A percentile compares a stretch with the other conserved stretches of the same genome.
Evolutionary conservation across 2,329 filamentous ascomycete genomes (phyloP).

Genomic region (Calonectria pteridis): DNA sequence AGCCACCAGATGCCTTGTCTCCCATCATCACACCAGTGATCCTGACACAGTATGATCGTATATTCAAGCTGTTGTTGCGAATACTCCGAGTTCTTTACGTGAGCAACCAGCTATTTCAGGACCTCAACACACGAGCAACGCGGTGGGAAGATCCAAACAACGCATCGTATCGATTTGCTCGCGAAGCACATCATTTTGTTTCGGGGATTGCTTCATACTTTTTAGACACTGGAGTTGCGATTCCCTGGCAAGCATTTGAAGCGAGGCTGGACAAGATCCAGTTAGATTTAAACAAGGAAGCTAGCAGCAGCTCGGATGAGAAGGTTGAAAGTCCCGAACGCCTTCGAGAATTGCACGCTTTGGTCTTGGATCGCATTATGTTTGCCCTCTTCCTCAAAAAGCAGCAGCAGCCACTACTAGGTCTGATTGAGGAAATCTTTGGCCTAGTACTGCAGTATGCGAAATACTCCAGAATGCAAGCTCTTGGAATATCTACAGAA

Average conservation of each 20-base stretch:
- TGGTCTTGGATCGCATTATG: constrained; percentile 81
- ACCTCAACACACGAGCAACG: constrained; percentile 59
- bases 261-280: constrained; percentile 74
- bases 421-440: constrained; percentile 83
- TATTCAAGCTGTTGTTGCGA: constrained; percentile 85
- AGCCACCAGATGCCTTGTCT: constrained; percentile 77
- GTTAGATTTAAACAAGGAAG: constrained; percentile 61
- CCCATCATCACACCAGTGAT: constrained; percentile 78
- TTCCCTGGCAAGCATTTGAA: constrained; percentile 80
- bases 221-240: constrained; percentile 80
- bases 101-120: constrained; percentile 73
- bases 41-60: constrained; percentile 83
- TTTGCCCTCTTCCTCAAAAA: constrained; percentile 79
- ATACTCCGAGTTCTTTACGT: constrained; percentile 84
- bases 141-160: constrained; percentile 54
- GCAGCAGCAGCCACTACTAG: constrained; percentile 79
- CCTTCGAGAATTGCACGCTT: constrained; percentile 78
- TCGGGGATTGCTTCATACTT: constrained; percentile 80
- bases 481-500: constrained; percentile 46
- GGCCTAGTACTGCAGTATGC: constrained; percentile 78
- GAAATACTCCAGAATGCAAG: constrained; percentile 58
- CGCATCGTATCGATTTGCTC: constrained; percentile 70
- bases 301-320: constrained; percentile 49
- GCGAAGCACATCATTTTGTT: constrained; percentile 86
- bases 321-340: constrained; percentile 69